These are phyloP conservation scores for Nadsonia starkeyi-henricii DNA, from an alignment of 1,139 yeast species.

Conservation along the genomic window DNA sequence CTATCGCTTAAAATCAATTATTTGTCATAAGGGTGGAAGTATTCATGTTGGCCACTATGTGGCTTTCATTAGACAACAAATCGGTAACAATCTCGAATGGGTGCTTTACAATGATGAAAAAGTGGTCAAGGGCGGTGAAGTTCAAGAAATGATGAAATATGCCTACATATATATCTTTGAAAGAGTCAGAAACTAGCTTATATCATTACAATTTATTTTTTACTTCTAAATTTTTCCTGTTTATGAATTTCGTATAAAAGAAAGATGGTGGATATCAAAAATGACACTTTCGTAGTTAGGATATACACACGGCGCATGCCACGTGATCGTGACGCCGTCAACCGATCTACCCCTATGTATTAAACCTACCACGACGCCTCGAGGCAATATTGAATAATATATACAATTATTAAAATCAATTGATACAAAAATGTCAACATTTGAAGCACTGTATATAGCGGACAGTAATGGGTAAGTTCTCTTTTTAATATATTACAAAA, in stretches of 20 bases:
- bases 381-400: too few species aligned
- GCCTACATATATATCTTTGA: constrained; percentile 31
- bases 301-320: too few species aligned
- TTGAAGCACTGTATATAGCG: constrained; percentile 53
- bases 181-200: constrained; percentile 8
- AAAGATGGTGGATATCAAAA: too few species aligned
- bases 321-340: too few species aligned
- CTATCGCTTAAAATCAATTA: constrained; percentile 52
- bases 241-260: too few species aligned
- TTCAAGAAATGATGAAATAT: constrained; percentile 44
- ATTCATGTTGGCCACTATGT: constrained; percentile 96
- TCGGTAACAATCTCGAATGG: constrained; percentile 38
- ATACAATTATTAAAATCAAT: not conserved
- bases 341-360: too few species aligned
- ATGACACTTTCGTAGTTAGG: too few species aligned
- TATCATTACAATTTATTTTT: too few species aligned
- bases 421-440: constrained; percentile 24
- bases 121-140: constrained; percentile 51
- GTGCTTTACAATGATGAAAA: constrained; percentile 87
- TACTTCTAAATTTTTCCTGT: too few species aligned
- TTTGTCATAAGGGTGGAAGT: constrained; percentile 90
- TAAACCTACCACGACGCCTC: too few species aligned
- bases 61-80: constrained; percentile 42
- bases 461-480: constrained; percentile 36
- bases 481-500: constrained; percentile 4